phyloP scores from a whole-genome alignment of 2,329 filamentous ascomycete species.

The Phoma sp. region DNA sequence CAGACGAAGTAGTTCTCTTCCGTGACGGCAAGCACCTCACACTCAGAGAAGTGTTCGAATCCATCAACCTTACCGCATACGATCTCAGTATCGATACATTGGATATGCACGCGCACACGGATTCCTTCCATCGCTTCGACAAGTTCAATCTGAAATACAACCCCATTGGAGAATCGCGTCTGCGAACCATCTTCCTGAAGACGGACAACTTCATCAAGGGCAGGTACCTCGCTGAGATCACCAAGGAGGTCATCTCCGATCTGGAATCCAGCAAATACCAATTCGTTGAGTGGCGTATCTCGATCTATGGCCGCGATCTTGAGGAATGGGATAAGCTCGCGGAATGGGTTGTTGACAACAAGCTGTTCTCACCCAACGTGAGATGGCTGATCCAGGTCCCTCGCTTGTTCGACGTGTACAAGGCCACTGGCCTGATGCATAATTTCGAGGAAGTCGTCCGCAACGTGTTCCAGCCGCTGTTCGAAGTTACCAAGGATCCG shows the following conservation, averaged over 20 bases:
- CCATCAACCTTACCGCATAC: slow-evolving; percentile 96
- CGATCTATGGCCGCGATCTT: slow-evolving; percentile 89
- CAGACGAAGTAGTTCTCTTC: slow-evolving; percentile 90
- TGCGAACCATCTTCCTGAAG: slow-evolving; percentile 98
- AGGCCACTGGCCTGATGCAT: slow-evolving; percentile 83
- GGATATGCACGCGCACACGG: slow-evolving; percentile 98
- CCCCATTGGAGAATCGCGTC: slow-evolving; percentile 90
- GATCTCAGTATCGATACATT: slow-evolving; percentile 97
- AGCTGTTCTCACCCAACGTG: slow-evolving; percentile 96
- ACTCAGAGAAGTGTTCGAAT: slow-evolving; percentile 91
- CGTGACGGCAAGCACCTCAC: slow-evolving; percentile 93
- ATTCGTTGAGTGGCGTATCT: slow-evolving; percentile 99
- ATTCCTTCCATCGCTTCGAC: slow-evolving; percentile 98
- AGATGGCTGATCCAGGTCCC: slow-evolving; percentile 97
- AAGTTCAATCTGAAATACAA: slow-evolving; percentile 99
- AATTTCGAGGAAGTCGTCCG: slow-evolving; percentile 88
- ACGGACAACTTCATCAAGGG: slow-evolving; percentile 98
- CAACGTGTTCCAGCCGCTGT: slow-evolving; percentile 92
- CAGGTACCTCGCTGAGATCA: slow-evolving; percentile 95
- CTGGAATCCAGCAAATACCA: slow-evolving; percentile 99
- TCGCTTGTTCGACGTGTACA: slow-evolving; percentile 94
- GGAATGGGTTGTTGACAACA: slow-evolving; percentile 97
- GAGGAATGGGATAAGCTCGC: slow-evolving; percentile 98
- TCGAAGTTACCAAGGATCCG: slow-evolving; percentile 91
- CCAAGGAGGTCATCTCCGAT: slow-evolving; percentile 96